These are phyloP conservation scores for Ensete ventricosum DNA, from an alignment of 176 grass and related monocot genomes.

Conservation along the genomic window DNA sequence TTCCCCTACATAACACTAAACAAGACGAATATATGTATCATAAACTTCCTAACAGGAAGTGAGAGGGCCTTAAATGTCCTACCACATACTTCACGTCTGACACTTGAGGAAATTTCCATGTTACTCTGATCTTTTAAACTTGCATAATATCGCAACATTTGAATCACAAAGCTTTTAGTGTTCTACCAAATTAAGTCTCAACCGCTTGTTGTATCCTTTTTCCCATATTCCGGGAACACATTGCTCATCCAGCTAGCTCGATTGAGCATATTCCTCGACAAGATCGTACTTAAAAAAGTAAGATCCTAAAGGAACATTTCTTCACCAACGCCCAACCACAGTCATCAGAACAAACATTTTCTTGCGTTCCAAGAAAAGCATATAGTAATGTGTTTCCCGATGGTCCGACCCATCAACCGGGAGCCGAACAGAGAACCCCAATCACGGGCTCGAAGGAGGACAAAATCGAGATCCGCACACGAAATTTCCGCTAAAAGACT, in stretches of 20 bases:
- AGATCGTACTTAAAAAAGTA: not conserved
- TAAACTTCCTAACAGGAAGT: too few relatives aligned
- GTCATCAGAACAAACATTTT: too few relatives aligned
- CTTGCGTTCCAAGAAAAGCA: too few relatives aligned
- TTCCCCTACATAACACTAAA: too few relatives aligned
- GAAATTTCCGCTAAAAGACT: not conserved
- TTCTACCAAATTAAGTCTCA: too few relatives aligned
- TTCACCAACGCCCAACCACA: too few relatives aligned
- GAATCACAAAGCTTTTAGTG: not conserved
- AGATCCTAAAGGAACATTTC: too few relatives aligned
- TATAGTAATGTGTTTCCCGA: too few relatives aligned
- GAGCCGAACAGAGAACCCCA: not conserved
- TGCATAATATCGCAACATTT: not conserved
- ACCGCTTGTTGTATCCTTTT: not conserved
- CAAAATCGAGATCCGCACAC: not conserved
- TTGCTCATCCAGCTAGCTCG: not conserved
- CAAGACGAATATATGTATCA: too few relatives aligned
- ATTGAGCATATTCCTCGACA: not conserved
- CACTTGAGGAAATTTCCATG: not conserved
- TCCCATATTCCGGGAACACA: not conserved
- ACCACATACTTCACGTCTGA: not conserved
- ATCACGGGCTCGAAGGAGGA: not conserved
- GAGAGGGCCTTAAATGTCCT: too few relatives aligned
- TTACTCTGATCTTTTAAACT: not conserved
- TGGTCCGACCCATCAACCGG: not conserved